phyloP scores from a whole-genome alignment of 768 basidiomycete species.

The Lactifluus volemus region DNA sequence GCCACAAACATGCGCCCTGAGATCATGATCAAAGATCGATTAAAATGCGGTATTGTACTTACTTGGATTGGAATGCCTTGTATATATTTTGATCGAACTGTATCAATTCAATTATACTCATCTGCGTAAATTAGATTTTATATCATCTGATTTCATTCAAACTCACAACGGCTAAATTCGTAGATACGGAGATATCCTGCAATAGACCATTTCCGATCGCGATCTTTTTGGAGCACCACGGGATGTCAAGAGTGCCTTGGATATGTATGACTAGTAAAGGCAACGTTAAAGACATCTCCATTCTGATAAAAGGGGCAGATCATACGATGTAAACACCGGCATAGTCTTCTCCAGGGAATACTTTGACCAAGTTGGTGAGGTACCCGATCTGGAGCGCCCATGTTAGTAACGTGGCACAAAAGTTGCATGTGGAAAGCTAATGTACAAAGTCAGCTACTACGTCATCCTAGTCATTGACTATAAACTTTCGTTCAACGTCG shows the following conservation, averaged over 20 bases:
- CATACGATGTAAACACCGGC: conserved; percentile 63
- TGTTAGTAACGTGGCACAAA: neutral
- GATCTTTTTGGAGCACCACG: conserved; percentile 56
- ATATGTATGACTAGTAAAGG: conserved; percentile 54
- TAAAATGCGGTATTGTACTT: conserved; percentile 21
- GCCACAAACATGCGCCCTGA: conserved; percentile 51
- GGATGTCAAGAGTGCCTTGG: conserved; percentile 63
- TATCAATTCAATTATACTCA: conserved; percentile 54
- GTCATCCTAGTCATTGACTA: conserved; percentile 31
- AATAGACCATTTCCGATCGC: conserved; percentile 65
- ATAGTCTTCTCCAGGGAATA: conserved; percentile 77
- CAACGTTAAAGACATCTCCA: neutral
- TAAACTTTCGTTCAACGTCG: neutral
- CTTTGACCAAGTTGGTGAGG: conserved; percentile 58
- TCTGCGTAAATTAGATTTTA: conserved; percentile 26
- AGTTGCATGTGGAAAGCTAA: neutral
- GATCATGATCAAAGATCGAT: neutral
- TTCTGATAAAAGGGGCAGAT: neutral
- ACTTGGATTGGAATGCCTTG: conserved; percentile 64
- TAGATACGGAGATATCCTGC: conserved; percentile 40
- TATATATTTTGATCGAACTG: conserved; percentile 60
- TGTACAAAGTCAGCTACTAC: conserved; percentile 15
- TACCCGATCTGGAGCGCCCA: conserved; percentile 50
- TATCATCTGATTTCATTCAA: neutral
- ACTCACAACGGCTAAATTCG: conserved; percentile 41